Percentiles rank a stretch among this genome's conserved stretches.
Evolutionary conservation across 495 filamentous ascomycete species (phyloP).

Genomic region (Penicillium desertorum): DNA sequence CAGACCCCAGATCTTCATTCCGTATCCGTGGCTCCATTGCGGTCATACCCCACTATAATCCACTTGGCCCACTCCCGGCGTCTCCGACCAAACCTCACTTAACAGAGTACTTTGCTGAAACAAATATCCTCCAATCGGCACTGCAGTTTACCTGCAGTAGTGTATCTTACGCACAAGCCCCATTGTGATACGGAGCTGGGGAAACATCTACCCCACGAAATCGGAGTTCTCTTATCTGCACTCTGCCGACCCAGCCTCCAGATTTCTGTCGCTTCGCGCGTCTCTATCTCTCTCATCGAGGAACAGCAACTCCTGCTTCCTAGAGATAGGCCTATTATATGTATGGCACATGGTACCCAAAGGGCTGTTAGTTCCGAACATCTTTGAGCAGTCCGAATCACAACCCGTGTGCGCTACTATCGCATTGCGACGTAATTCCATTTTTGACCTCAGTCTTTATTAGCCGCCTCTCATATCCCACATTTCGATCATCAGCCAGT

Average conservation of each 20-base stretch:
- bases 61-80: neutral
- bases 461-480: neutral
- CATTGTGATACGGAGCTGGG: constrained; percentile 22
- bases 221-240: constrained; percentile 16
- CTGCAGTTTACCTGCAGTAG: constrained; percentile 15
- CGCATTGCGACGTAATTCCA: neutral
- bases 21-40: constrained; percentile 3
- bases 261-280: constrained; percentile 6
- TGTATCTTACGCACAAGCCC: constrained; percentile 15
- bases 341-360: neutral
- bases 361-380: neutral
- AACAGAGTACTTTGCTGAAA: constrained; percentile 4
- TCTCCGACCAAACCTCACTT: neutral
- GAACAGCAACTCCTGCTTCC: neutral
- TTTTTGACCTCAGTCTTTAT: neutral
- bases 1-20: constrained; percentile 9
- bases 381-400: constrained; percentile 8
- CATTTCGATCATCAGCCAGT: neutral
- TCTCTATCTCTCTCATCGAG: neutral
- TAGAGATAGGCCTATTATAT: neutral
- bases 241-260: constrained; percentile 8
- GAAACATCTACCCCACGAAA: constrained; percentile 8
- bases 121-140: constrained; percentile 12
- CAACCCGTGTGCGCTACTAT: constrained; percentile 5
- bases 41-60: constrained; percentile 10